Evolutionary conservation across 192 early-diverging fungal species (phyloP).

Genomic region (Coemansia sp.): DNA sequence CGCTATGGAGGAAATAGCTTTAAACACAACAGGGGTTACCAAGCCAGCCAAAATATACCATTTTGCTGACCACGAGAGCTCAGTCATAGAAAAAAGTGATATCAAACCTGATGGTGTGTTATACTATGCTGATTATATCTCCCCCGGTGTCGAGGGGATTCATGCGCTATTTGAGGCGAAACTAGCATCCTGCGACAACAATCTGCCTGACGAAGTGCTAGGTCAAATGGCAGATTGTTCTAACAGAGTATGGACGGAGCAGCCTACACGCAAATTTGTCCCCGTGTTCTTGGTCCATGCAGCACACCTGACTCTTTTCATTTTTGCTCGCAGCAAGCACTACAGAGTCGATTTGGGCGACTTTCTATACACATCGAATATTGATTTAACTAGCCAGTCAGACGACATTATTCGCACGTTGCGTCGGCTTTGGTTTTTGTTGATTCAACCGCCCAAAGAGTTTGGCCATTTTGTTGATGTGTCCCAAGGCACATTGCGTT

Average conservation of each 20-base stretch:
- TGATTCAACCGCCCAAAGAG: background rate
- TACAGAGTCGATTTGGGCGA: background rate
- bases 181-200: background rate
- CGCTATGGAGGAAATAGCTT: too few relatives aligned
- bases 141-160: background rate
- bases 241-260: background rate
- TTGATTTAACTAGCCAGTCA: background rate
- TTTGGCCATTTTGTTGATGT: background rate
- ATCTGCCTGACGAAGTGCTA: background rate
- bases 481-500: background rate
- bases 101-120: too few relatives aligned
- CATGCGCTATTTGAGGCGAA: background rate
- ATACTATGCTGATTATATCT: too few relatives aligned
- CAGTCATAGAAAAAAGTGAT: too few relatives aligned
- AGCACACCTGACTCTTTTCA: background rate
- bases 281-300: slow-evolving; percentile 3
- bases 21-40: too few relatives aligned
- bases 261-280: slow-evolving; percentile 8
- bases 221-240: background rate
- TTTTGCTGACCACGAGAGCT: background rate
- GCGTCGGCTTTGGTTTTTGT: background rate
- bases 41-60: background rate
- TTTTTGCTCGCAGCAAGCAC: background rate
- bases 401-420: background rate
- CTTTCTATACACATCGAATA: background rate